phyloP scores from a whole-genome alignment of 2,329 filamentous ascomycete genomes.

The Aspergillus sergii region DNA sequence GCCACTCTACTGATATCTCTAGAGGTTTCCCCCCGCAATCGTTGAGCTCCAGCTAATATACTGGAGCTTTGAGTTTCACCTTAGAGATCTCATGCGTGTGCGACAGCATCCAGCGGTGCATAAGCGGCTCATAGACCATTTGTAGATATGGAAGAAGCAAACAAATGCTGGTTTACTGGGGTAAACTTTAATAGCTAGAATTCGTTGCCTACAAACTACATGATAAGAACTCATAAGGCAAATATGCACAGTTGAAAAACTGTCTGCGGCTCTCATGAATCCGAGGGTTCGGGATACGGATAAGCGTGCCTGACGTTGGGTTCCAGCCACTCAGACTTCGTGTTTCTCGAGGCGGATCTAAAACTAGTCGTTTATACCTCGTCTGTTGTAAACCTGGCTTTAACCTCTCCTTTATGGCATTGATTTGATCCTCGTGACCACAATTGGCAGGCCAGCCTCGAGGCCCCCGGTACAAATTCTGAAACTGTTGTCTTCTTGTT shows the following conservation, averaged over 20 bases:
- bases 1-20: background rate
- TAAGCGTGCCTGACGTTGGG: conserved; percentile 11
- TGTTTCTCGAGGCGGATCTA: background rate
- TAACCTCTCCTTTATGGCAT: background rate
- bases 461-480: background rate
- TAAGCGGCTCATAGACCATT: background rate
- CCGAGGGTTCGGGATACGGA: conserved; percentile 4
- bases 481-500: background rate
- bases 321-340: conserved; percentile 9
- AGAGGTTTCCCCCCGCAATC: background rate
- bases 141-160: background rate
- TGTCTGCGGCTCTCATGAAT: conserved; percentile 5
- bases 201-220: background rate
- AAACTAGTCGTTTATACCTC: background rate
- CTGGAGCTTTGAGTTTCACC: conserved; percentile 3
- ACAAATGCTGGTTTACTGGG: background rate
- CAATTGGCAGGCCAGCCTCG: background rate
- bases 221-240: background rate
- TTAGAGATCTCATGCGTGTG: background rate
- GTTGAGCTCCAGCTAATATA: background rate
- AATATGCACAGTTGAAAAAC: background rate
- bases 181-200: too few relatives aligned
- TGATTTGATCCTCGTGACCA: background rate
- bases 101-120: background rate
- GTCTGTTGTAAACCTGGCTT: background rate